A percentile compares a stretch with the other conserved stretches of the same genome.
Evolutionary conservation across 169 alveolate species (phyloP).

Genomic region (Eimeria maxima): DNA sequence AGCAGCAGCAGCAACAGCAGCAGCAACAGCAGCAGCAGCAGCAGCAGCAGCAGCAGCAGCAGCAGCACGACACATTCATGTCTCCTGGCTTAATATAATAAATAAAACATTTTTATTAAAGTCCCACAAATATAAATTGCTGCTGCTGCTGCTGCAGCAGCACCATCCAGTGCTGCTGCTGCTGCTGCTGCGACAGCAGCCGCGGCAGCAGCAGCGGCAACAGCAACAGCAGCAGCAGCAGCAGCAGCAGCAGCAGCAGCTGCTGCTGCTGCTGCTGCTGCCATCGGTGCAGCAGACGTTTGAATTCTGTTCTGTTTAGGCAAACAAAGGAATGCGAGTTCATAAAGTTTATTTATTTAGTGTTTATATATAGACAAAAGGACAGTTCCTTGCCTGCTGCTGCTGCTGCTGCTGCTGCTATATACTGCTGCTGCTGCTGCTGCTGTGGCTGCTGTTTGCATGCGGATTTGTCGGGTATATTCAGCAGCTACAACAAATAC

Average conservation of each 20-base stretch:
- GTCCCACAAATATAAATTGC: no score
- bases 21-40: conserved; percentile 35
- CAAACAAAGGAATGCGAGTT: background rate
- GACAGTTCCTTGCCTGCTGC: background rate
- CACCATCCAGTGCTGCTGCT: conserved; percentile 11
- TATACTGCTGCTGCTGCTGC: no score
- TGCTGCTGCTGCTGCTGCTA: background rate
- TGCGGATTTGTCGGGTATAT: no score
- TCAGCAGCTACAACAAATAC: no score
- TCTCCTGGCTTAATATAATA: background rate
- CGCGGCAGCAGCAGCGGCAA: conserved; percentile 6
- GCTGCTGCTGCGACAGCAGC: background rate
- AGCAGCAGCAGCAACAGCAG: no score
- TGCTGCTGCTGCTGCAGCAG: conserved; percentile 17
- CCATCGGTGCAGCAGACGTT: background rate
- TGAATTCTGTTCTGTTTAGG: background rate
- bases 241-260: no score
- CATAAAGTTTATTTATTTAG: background rate
- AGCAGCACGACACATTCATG: background rate
- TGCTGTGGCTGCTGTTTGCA: no score
- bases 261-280: no score
- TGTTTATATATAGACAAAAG: background rate
- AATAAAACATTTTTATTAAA: background rate
- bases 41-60: conserved; percentile 35
- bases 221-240: background rate